phyloP scores from a whole-genome alignment of 495 filamentous ascomycete species.

The Aspergillus cristatus region DNA sequence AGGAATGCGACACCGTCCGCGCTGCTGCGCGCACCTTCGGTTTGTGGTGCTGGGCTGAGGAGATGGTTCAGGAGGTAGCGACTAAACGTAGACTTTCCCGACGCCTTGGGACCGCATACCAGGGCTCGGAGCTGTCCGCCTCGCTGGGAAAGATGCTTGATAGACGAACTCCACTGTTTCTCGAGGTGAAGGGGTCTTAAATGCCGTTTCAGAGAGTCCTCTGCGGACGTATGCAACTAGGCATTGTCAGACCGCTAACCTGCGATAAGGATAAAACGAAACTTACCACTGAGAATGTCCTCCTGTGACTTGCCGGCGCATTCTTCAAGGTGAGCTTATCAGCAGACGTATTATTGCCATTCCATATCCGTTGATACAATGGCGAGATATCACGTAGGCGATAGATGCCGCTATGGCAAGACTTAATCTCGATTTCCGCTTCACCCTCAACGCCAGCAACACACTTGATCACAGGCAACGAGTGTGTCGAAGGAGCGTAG shows the following conservation, averaged over 20 bases:
- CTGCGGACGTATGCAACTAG: constrained; percentile 37
- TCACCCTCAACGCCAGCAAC: constrained; percentile 36
- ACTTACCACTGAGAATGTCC: constrained; percentile 39
- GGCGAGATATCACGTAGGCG: constrained; percentile 55
- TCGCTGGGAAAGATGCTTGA: constrained; percentile 29
- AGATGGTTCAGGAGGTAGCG: constrained; percentile 67
- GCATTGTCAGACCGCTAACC: constrained; percentile 4
- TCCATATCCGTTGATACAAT: constrained; percentile 68
- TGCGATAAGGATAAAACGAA: background rate
- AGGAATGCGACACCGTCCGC: constrained; percentile 51
- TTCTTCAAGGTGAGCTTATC: constrained; percentile 30
- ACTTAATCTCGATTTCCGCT: constrained; percentile 42
- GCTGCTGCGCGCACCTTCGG: constrained; percentile 23
- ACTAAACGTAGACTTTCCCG: constrained; percentile 81
- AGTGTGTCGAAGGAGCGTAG: constrained; percentile 67
- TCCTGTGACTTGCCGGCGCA: constrained; percentile 11
- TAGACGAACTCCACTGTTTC: constrained; percentile 51
- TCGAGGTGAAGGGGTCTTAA: constrained; percentile 55
- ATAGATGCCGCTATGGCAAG: constrained; percentile 45
- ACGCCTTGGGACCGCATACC: constrained; percentile 70
- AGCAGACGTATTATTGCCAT: constrained; percentile 35
- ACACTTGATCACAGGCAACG: constrained; percentile 61
- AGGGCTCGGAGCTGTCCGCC: constrained; percentile 39
- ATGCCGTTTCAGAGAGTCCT: constrained; percentile 39
- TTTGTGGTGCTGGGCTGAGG: constrained; percentile 41